phyloP scores from a whole-genome alignment of 2,329 filamentous ascomycete species.

The Mollisia scopiformis region DNA sequence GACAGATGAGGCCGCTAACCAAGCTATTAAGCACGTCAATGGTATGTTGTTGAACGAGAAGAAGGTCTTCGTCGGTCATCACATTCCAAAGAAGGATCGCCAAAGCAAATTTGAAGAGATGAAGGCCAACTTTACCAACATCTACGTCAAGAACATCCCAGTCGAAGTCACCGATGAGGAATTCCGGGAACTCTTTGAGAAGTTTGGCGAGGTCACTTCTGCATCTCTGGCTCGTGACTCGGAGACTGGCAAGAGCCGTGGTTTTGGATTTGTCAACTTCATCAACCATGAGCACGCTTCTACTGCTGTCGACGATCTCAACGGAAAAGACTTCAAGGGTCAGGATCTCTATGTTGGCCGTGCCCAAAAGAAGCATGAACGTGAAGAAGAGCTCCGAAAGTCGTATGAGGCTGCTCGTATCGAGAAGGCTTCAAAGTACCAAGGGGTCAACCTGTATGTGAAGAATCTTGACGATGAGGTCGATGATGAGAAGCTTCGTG shows the following conservation, averaged over 20 bases:
- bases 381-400: slow-evolving; percentile 98
- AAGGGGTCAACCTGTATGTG: slow-evolving; percentile 99
- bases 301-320: slow-evolving; percentile 87
- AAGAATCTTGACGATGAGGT: slow-evolving; percentile 98
- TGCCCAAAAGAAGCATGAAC: slow-evolving; percentile 99
- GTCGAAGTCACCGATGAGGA: slow-evolving; percentile 86
- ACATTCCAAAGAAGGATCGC: slow-evolving; percentile 99
- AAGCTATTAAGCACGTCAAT: slow-evolving; percentile 99
- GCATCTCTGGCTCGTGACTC: slow-evolving; percentile 87
- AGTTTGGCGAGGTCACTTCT: slow-evolving; percentile 92
- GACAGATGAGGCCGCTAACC: slow-evolving; percentile 94
- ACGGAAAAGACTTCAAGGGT: slow-evolving; percentile 88
- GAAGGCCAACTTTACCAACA: slow-evolving; percentile 99
- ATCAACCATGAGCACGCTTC: slow-evolving; percentile 85
- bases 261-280: slow-evolving; percentile 96
- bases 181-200: slow-evolving; percentile 91
- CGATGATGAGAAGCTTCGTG: slow-evolving; percentile 95
- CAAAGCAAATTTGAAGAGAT: slow-evolving; percentile 99
- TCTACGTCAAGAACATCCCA: slow-evolving; percentile 99
- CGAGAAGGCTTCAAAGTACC: slow-evolving; percentile 99
- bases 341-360: slow-evolving; percentile 98
- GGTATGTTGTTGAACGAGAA: slow-evolving; percentile 99
- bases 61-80: slow-evolving; percentile 99
- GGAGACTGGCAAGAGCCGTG: slow-evolving; percentile 87
- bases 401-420: slow-evolving; percentile 97